These are phyloP conservation scores for Nevesoporus exiguus DNA, from an alignment of 768 basidiomycete genomes.

Conservation along the genomic window DNA sequence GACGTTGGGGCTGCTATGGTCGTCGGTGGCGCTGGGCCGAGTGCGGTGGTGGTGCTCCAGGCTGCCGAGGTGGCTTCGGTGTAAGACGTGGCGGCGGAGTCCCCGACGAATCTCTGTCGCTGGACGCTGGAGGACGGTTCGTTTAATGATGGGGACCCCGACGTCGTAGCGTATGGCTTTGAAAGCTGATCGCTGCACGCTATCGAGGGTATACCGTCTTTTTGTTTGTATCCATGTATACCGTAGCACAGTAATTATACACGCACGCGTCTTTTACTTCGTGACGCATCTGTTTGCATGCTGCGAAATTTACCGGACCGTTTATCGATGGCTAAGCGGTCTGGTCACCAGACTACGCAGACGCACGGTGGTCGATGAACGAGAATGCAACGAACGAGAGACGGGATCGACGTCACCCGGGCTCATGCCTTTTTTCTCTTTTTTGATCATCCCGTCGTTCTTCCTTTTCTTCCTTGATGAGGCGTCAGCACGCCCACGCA, in stretches of 20 bases:
- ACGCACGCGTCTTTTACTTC: neutral
- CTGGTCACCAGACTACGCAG: too few relatives aligned
- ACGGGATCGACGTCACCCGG: neutral
- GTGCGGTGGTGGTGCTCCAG: constrained; percentile 67
- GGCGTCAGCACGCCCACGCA: neutral
- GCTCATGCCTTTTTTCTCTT: constrained; percentile 40
- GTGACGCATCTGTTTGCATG: too few relatives aligned
- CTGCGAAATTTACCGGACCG: too few relatives aligned
- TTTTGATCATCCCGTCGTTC: constrained; percentile 35
- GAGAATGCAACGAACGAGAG: neutral
- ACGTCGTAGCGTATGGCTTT: neutral
- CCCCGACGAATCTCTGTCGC: neutral
- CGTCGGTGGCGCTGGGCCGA: constrained; percentile 49
- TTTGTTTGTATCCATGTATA: neutral
- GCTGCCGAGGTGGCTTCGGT: constrained; percentile 37
- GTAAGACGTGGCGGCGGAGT: neutral
- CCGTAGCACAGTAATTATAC: neutral
- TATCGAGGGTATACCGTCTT: neutral
- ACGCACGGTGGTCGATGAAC: neutral
- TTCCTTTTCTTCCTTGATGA: constrained; percentile 39
- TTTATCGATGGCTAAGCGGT: too few relatives aligned
- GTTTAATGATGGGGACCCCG: too few relatives aligned
- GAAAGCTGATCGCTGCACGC: neutral
- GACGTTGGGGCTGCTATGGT: constrained; percentile 84
- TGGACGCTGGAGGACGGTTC: neutral